Base-by-base conservation (phyloP, 768 basidiomycete species). In the Kwoniella bestiolae region DNA sequence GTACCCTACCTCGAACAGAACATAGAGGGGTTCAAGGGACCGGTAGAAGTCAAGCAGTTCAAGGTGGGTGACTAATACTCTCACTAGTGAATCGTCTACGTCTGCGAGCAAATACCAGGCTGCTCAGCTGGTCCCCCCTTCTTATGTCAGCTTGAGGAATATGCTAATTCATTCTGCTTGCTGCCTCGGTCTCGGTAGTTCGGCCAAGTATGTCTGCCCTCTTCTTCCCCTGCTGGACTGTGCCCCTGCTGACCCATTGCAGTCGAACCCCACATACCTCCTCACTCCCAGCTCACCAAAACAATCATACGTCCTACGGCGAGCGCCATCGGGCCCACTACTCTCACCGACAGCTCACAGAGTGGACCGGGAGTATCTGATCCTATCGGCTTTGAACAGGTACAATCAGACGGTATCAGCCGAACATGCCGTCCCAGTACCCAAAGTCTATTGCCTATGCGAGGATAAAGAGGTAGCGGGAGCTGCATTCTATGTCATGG, bases 241-340 rank as follows among this genome's bases (percentile, higher is more conserved):
- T 35, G 21, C 23, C 14, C 45, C 26, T 25, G 18, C 18, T 25
- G 31, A 8, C 3, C 62, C 41, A 16, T 11, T 52, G 34, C 79
- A 94, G 91, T 93, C 92, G 7, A 99, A 99, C 76, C 95, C 95
- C 0, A 98, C 95, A 0, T 99, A 97, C 80, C 91, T 98, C 82
- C 81, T 99, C 53, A 91, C 87, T 5, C 91, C 92, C 82, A 84
- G 86, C 18, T 85, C 81, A 29, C 87, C 82, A 18, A 53, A 90
- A 86, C 47, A 83, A 84, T 46, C 60, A n/a, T 94, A 88, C 70
- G 95, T 98, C 16, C 83, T 98, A 61, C 90, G 95, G 21, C 93
- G 96, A 82, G 95, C 96, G 77, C 95, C 95, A 25, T 87, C 89
- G 0, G 95, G 95, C 0, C 84, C 88, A 44, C 86, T 98, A 8